phyloP scores from a whole-genome alignment of 768 basidiomycete species.

The Rubroboletus satanas region DNA sequence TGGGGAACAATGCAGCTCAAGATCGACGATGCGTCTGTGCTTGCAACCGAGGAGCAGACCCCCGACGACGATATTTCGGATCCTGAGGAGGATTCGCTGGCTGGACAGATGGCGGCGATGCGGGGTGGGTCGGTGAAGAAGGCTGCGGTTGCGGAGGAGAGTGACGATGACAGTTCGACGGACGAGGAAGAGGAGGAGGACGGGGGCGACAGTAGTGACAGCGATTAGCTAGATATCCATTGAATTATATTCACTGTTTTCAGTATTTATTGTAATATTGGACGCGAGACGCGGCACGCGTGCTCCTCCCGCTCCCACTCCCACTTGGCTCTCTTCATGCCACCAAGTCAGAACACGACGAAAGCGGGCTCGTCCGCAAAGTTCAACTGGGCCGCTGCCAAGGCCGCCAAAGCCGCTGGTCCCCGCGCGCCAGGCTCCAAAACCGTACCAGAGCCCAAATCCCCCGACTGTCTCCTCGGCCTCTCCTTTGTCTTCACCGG shows the following conservation, averaged over 20 bases:
- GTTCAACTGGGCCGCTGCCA: conserved; percentile 47
- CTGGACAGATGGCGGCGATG: conserved; percentile 98
- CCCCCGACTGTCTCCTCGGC: conserved; percentile 79
- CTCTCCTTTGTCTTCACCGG: conserved; percentile 95
- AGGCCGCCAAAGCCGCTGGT: conserved; percentile 59
- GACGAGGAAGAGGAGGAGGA: conserved; percentile 20
- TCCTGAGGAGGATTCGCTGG: conserved; percentile 93
- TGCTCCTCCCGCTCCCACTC: neutral
- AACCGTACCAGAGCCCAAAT: conserved; percentile 62
- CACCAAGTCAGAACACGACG: neutral
- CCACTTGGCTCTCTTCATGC: neutral
- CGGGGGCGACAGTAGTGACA: conserved; percentile 29
- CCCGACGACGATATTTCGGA: conserved; percentile 95
- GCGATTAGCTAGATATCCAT: conserved; percentile 14
- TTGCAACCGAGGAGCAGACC: conserved; percentile 53
- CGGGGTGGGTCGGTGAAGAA: conserved; percentile 84
- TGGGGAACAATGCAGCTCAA: conserved; percentile 53
- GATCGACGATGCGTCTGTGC: conserved; percentile 67
- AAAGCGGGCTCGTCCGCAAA: conserved; percentile 6
- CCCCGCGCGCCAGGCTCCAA: conserved; percentile 58
- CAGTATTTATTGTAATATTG: neutral
- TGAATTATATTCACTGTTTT: neutral
- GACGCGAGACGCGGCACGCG: neutral
- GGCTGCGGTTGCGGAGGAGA: conserved; percentile 33
- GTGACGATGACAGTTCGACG: conserved; percentile 28